phyloP scores from a whole-genome alignment of 495 filamentous ascomycete species.

The Talaromyces trachyspermus region DNA sequence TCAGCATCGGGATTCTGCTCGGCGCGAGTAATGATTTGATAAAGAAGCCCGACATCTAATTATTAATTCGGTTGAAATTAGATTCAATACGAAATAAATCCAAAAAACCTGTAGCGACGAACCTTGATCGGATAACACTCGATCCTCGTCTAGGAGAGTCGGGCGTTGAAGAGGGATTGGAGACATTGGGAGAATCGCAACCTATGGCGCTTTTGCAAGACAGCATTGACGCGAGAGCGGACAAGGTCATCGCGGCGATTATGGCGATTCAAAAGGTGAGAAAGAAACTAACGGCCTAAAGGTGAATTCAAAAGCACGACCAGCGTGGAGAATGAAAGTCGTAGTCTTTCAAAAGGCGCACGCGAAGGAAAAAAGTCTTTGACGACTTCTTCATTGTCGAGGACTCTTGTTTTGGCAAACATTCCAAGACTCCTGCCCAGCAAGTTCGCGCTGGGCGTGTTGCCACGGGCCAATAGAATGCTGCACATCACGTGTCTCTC shows the following conservation, averaged over 20 bases:
- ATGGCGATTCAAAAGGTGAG: constrained; percentile 12
- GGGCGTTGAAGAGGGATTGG: constrained; percentile 42
- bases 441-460: background rate
- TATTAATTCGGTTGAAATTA: background rate
- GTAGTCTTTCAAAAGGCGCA: too few species aligned
- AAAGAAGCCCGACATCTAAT: constrained; percentile 70
- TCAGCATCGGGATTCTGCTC: constrained; percentile 57
- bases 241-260: constrained; percentile 36
- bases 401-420: background rate
- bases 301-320: background rate
- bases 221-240: constrained; percentile 42
- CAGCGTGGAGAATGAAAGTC: too few species aligned
- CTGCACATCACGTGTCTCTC: background rate
- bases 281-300: constrained; percentile 7
- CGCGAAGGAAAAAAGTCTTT: too few species aligned
- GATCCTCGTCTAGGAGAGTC: constrained; percentile 42
- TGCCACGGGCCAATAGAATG: background rate
- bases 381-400: too few species aligned
- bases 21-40: constrained; percentile 66
- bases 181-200: constrained; percentile 53
- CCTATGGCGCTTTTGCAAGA: constrained; percentile 45
- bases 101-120: constrained; percentile 12
- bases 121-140: constrained; percentile 60
- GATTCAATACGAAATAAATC: constrained; percentile 6
- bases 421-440: too few species aligned